Conservation (phyloP, 768 basidiomycete genomes). For the Lanmaoa rubissima region DNA sequence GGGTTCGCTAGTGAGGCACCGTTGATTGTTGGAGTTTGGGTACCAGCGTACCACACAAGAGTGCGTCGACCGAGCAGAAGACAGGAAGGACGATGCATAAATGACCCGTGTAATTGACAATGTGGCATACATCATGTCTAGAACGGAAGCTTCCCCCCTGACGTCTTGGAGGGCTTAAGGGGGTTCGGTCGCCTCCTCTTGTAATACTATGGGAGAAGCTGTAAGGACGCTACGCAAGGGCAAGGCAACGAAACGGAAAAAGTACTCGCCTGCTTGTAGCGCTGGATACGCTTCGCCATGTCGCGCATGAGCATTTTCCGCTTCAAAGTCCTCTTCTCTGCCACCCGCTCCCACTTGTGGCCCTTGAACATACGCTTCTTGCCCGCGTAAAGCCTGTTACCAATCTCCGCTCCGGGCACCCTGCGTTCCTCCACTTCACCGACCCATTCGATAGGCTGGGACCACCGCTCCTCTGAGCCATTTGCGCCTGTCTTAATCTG, state of each 20-base stretch:
- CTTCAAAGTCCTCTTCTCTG: slow-evolving; percentile 45
- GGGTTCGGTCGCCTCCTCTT: slow-evolving; percentile 51
- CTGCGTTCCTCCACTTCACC: slow-evolving; percentile 38
- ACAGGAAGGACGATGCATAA: not conserved
- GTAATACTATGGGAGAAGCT: slow-evolving; percentile 20
- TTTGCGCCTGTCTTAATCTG: not conserved
- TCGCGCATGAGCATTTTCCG: slow-evolving; percentile 60
- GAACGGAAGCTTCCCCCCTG: slow-evolving; percentile 54
- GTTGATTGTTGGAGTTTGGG: not conserved
- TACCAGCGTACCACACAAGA: not conserved
- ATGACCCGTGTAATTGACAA: slow-evolving; percentile 1
- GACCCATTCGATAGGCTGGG: slow-evolving; percentile 40
- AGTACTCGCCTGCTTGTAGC: slow-evolving; percentile 60
- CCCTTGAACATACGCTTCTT: slow-evolving; percentile 91
- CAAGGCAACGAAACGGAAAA: not conserved
- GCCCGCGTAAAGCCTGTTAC: slow-evolving; percentile 66
- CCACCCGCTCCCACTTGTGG: slow-evolving; percentile 78
- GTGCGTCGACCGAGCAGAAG: not conserved
- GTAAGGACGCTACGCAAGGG: not conserved
- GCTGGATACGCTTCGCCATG: slow-evolving; percentile 64
- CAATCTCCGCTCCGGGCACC: slow-evolving; percentile 50
- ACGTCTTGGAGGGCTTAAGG: slow-evolving; percentile 53
- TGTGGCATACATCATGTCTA: slow-evolving; percentile 33
- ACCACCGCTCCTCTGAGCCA: slow-evolving; percentile 16
- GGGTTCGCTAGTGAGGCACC: not conserved